Conservation (phyloP, 495 filamentous ascomycete genomes). For the Copromyces sp. region DNA sequence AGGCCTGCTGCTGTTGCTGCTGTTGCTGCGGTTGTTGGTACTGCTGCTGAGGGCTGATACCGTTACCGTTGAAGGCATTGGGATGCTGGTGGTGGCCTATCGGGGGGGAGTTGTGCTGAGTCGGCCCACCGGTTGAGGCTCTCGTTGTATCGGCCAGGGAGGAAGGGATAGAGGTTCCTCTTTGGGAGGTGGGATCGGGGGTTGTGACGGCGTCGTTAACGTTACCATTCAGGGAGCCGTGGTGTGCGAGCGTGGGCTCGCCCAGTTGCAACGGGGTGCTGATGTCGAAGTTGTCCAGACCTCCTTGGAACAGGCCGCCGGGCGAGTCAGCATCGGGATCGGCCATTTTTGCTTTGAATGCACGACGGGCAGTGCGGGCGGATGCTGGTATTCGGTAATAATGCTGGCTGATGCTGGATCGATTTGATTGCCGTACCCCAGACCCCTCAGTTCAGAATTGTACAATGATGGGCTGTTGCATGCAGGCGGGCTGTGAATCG, state of each 20-base stretch:
- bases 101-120: constrained; percentile 8
- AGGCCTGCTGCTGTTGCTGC: constrained; percentile 18
- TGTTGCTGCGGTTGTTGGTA: constrained; percentile 15
- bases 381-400: background rate
- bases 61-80: constrained; percentile 16
- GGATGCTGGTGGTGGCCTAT: constrained; percentile 19
- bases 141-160: constrained; percentile 4
- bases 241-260: constrained; percentile 3
- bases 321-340: constrained; percentile 17
- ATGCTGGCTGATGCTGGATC: background rate
- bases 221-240: constrained; percentile 7
- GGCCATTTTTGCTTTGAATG: constrained; percentile 14
- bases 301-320: constrained; percentile 14
- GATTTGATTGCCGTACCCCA: background rate
- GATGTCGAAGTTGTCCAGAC: constrained; percentile 13
- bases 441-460: background rate
- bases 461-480: constrained; percentile 18
- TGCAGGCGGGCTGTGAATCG: constrained; percentile 11
- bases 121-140: constrained; percentile 12
- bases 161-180: constrained; percentile 3
- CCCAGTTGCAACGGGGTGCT: constrained; percentile 5
- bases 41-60: constrained; percentile 19
- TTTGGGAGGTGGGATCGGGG: constrained; percentile 9
- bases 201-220: constrained; percentile 7
- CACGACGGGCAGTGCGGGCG: background rate